Base-by-base conservation (phyloP, 2,329 filamentous ascomycete species). In the Scleromitrula shiraiana region DNA sequence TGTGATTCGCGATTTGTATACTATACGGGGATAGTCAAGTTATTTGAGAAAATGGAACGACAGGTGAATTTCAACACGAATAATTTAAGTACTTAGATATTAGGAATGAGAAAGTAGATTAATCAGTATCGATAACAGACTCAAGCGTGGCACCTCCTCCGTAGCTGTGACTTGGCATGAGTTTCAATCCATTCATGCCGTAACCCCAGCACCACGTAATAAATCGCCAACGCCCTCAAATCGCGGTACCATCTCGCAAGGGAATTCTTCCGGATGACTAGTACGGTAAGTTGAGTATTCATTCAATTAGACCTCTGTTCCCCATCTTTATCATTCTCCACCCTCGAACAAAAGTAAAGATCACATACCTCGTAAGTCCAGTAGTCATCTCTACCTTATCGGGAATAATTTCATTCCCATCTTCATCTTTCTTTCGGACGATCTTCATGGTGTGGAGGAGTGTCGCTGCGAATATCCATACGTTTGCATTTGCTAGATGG, bases 401-500 rank as follows among this genome's bases (percentile, higher is more conserved):
- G 0, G 60, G 67, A 24, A 40, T 36, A 20, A 68, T 55, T 46
- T 65, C 61, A 6, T 58, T 57, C 1, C 69, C 68, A 6, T 67
- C 50, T 14, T 60, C 59, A 38, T 67, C 65, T 14, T 59, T 49
- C 12, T 53, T 56, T 52, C 61, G 64, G 32, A 60, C 51, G 12
- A 70, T 62, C 4, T 61, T 56, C 49, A 70, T 58, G 0, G 62
- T 65, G 26, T 67, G 64, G 33, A 74, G 53, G 24, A 71, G 62
- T 0, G 61, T 64, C 1, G 65, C 67, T 29, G 70, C 55, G 3
- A 66, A 64, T 17, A 69, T 67, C 60, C 66, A 71, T 3, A 71
- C 59, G 29, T 63, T 67, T 2, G 65, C 65, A 27, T 66, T 71
- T 2, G 74, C 76, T 12, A 80, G 59, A 37, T 68, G 66, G 54